These are phyloP conservation scores for Claviceps maximensis DNA, from an alignment of 2,329 filamentous ascomycete species.

Conservation along the genomic window DNA sequence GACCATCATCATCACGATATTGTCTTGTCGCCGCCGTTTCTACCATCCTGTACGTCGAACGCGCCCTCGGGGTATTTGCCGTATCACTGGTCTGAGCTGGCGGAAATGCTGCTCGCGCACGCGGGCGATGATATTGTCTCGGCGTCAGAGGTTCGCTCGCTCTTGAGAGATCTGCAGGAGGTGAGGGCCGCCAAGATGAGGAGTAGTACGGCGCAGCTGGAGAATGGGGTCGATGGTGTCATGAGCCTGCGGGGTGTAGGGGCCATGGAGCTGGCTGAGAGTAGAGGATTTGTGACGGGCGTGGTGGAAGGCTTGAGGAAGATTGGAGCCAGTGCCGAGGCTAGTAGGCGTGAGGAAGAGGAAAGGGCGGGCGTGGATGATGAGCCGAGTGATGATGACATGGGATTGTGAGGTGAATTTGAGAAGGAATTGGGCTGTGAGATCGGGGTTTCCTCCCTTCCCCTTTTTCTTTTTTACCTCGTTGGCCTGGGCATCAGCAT, in stretches of 20 bases:
- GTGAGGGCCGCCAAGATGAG: constrained; percentile 83
- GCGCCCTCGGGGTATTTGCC: constrained; percentile 61
- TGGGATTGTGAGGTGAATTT: constrained; percentile 23
- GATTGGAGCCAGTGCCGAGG: constrained; percentile 70
- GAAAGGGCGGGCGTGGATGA: constrained; percentile 52
- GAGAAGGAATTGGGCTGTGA: background rate
- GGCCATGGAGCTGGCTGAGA: constrained; percentile 85
- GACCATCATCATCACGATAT: constrained; percentile 14
- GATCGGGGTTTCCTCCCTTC: background rate
- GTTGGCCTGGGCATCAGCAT: background rate
- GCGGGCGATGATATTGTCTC: constrained; percentile 70
- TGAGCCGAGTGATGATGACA: constrained; percentile 41
- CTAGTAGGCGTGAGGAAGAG: constrained; percentile 62
- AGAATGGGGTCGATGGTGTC: constrained; percentile 59
- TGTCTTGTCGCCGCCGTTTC: constrained; percentile 58
- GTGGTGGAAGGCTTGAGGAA: constrained; percentile 81
- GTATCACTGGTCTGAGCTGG: constrained; percentile 91
- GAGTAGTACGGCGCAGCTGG: constrained; percentile 56
- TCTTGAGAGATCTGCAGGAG: constrained; percentile 73
- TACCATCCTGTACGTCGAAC: constrained; percentile 58
- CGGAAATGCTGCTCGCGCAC: constrained; percentile 73
- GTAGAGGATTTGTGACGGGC: constrained; percentile 66
- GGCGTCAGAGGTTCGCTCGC: constrained; percentile 57
- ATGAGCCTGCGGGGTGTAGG: constrained; percentile 63
- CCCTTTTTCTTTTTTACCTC: background rate